Base-by-base conservation (phyloP, 306 rosid species). In the Gillenia trifoliata region DNA sequence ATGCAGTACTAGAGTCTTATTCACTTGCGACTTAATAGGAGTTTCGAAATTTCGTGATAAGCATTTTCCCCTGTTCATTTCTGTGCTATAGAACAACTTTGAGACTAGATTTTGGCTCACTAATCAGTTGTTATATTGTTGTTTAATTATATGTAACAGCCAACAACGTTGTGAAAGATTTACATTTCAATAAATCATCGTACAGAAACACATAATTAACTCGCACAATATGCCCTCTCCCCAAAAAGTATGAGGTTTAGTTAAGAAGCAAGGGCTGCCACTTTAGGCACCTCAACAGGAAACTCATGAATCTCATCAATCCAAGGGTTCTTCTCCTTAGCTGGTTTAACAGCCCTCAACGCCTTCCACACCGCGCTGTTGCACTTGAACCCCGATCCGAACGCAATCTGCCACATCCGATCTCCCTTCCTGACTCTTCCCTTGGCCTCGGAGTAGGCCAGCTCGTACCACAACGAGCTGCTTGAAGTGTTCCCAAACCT, bases 331-430 rank as follows among this genome's bases (percentile, higher is more conserved):
- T 85, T 88, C 85, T 89, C 97, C 66, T 85, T 80, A 1, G 83
- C 68, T 0, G 98, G 93, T 79, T 86, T 50, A 2, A 93, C 74
- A 50, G 96, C 86, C 82, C 85, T 86, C 74, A 93, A 15, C 0
- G 97, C 97, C 22, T 47, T 68, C 98, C 98, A 93, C 15, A 93
- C 97, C 4, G 93, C 96, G 57, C 98, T 93, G 74, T 93, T 91
- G n/a, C 98, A 93, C 82, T 93, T 93, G 52, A 93, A 93, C 0
- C 98, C 98, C 0, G 98, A 91, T 3, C 98, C 98, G 55, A 93
- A 93, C 0, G 97, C 98, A 61, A 93, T 93, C 86, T 93, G 98
- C 98, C 98, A 93, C 1, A 89, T 89, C 77, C 91, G 66, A 13
- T 90, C 89, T 25, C 98, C 96, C 69, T 83, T 90, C 29, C 72